Conservation (phyloP, 192 early-diverging fungal species). For the Coemansia sp. region DNA sequence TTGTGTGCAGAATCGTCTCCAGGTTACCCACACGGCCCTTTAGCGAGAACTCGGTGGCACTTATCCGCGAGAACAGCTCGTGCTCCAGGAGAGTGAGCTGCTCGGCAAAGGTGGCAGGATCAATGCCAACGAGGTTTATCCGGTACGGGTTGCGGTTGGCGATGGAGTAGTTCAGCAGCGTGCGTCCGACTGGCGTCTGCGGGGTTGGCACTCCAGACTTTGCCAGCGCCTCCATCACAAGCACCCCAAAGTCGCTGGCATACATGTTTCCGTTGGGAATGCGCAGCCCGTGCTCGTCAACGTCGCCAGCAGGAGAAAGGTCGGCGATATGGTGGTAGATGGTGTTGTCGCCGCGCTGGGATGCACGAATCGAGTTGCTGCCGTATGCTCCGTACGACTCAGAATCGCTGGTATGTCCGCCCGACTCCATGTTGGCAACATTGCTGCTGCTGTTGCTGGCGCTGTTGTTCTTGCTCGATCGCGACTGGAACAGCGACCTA, state of each 20-base stretch:
- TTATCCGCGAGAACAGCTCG: constrained; percentile 63
- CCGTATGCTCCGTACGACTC: constrained; percentile 16
- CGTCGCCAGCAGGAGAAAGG: constrained; percentile 10
- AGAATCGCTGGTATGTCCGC: constrained; percentile 10
- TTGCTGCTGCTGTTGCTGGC: constrained; percentile 7
- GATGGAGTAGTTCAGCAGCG: constrained; percentile 46
- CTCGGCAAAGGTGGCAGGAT: constrained; percentile 66
- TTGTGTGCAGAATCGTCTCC: constrained; percentile 50
- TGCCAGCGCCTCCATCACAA: constrained; percentile 54
- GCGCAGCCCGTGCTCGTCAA: constrained; percentile 11
- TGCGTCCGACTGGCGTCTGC: constrained; percentile 46
- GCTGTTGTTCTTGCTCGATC: constrained; percentile 32
- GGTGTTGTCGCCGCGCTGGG: constrained; percentile 20
- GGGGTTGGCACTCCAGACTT: constrained; percentile 56
- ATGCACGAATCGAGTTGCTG: constrained; percentile 21
- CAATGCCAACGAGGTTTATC: constrained; percentile 46
- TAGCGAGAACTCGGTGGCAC: constrained; percentile 64
- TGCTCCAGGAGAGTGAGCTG: constrained; percentile 80
- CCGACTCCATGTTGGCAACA: neutral
- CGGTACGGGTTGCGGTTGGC: constrained; percentile 54
- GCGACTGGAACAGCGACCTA: constrained; percentile 45
- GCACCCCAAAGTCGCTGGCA: constrained; percentile 49
- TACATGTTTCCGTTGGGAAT: constrained; percentile 54
- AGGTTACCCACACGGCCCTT: constrained; percentile 52
- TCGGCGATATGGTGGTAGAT: neutral